A percentile compares a stretch with the other conserved stretches of the same genome.
phyloP scores from a whole-genome alignment of 805 yeast species.

The Metschnikowia vanudenii region DNA sequence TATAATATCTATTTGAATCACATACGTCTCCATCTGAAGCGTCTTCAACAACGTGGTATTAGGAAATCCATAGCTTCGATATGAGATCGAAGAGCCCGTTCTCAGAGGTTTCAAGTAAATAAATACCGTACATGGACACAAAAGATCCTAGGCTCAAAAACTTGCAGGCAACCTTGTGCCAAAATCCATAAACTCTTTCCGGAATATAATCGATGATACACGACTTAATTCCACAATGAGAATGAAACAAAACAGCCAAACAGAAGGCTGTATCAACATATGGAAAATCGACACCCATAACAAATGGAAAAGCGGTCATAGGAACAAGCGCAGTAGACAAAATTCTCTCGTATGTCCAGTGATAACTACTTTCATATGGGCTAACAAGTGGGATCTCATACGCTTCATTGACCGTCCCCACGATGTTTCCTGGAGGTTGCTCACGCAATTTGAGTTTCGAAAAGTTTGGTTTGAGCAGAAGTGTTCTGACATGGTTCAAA shows the following conservation, averaged over 20 bases:
- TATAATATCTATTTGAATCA: not conserved
- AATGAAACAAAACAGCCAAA: slow-evolving; percentile 66
- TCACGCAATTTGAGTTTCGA: slow-evolving; percentile 54
- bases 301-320: slow-evolving; percentile 68
- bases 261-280: slow-evolving; percentile 71
- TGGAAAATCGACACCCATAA: slow-evolving; percentile 69
- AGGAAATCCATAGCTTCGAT: slow-evolving; percentile 59
- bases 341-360: slow-evolving; percentile 88
- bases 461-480: slow-evolving; percentile 42
- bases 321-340: slow-evolving; percentile 75
- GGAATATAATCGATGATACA: slow-evolving; percentile 95
- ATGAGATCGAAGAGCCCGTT: slow-evolving; percentile 74
- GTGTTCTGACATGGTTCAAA: slow-evolving; percentile 9
- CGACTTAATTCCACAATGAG: slow-evolving; percentile 82
- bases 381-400: slow-evolving; percentile 61
- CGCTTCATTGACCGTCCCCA: slow-evolving; percentile 94
- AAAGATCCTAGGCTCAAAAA: slow-evolving; percentile 71
- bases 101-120: slow-evolving; percentile 74
- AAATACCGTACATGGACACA: slow-evolving; percentile 74
- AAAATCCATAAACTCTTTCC: slow-evolving; percentile 73
- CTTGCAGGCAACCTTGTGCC: slow-evolving; percentile 67
- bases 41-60: not conserved
- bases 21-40: not conserved
- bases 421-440: slow-evolving; percentile 87
- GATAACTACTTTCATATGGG: slow-evolving; percentile 77